A percentile compares a stretch with the other conserved stretches of the same genome.
phyloP scores from a whole-genome alignment of 169 alveolate species.

The Plasmodium coatneyi region DNA sequence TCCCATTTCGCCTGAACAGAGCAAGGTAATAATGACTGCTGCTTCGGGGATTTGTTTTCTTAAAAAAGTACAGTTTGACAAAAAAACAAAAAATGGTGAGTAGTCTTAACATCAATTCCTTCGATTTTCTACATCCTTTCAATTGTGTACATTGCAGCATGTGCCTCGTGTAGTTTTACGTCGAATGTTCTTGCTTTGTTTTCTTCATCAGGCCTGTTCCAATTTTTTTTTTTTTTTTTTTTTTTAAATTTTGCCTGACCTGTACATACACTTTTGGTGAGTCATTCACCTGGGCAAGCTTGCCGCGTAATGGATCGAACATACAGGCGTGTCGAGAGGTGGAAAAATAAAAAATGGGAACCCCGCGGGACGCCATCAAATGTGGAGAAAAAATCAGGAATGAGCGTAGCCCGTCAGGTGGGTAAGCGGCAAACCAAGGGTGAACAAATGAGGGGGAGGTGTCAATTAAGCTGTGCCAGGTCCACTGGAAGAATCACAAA shows the following conservation, averaged over 20 bases:
- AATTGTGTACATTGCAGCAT: neutral
- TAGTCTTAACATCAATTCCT: neutral
- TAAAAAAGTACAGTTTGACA: neutral
- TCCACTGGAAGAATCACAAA: neutral
- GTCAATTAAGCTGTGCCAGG: neutral
- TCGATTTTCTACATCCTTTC: neutral
- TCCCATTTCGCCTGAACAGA: slow-evolving; percentile 1
- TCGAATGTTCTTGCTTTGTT: neutral
- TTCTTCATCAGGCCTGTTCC: neutral
- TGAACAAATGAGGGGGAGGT: neutral
- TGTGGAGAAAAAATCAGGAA: neutral
- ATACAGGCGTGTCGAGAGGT: neutral
- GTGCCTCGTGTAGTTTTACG: neutral
- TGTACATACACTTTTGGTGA: too few species aligned
- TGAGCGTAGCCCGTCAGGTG: neutral
- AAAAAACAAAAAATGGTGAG: neutral
- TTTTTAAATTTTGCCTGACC: neutral
- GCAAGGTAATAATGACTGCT: neutral
- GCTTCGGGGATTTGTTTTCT: neutral
- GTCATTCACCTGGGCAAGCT: neutral
- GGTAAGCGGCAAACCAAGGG: neutral
- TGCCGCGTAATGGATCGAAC: neutral
- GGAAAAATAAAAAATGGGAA: neutral
- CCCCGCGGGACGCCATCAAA: neutral
- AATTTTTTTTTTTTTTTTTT: slow-evolving; percentile 5